Conservation (phyloP, 2,329 filamentous ascomycete species). For the Hymenoscyphus fraxineus region DNA sequence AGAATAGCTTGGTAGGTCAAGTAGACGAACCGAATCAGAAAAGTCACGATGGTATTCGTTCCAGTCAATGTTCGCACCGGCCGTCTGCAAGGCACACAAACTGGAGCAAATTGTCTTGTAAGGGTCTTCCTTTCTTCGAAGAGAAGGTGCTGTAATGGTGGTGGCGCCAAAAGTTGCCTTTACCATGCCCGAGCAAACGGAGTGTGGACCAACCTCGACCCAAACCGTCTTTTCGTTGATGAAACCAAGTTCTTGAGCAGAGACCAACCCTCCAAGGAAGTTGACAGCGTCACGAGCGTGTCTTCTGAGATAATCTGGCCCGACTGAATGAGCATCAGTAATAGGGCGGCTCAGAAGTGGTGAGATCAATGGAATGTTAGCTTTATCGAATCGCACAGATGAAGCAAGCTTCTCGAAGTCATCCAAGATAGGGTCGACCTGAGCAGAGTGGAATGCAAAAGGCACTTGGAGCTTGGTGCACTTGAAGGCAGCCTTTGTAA, state of each 20-base stretch:
- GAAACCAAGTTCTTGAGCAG: constrained; percentile 53
- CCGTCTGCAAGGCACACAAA: constrained; percentile 56
- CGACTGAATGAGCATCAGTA: constrained; percentile 51
- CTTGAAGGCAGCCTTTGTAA: constrained; percentile 53
- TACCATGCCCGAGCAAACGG: constrained; percentile 65
- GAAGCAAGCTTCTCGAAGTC: constrained; percentile 54
- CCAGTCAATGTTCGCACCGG: constrained; percentile 64
- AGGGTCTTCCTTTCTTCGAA: constrained; percentile 59
- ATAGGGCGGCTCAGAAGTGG: constrained; percentile 61
- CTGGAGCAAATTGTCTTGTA: constrained; percentile 60
- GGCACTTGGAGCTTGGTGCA: constrained; percentile 60
- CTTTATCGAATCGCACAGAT: constrained; percentile 51
- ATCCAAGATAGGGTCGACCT: constrained; percentile 60
- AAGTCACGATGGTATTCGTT: constrained; percentile 65
- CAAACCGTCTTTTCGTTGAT: constrained; percentile 61
- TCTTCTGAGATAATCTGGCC: constrained; percentile 59
- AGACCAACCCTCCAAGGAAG: constrained; percentile 59
- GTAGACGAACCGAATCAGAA: constrained; percentile 52
- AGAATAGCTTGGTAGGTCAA: constrained; percentile 64
- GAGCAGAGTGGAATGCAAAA: constrained; percentile 64
- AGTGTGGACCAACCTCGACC: constrained; percentile 71
- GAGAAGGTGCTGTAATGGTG: constrained; percentile 54
- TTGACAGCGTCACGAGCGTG: constrained; percentile 67
- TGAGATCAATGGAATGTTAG: constrained; percentile 61
- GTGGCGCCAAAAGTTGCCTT: constrained; percentile 54